phyloP scores from a whole-genome alignment of 2,329 filamentous ascomycete species.

The Metarhizium guizhouense region DNA sequence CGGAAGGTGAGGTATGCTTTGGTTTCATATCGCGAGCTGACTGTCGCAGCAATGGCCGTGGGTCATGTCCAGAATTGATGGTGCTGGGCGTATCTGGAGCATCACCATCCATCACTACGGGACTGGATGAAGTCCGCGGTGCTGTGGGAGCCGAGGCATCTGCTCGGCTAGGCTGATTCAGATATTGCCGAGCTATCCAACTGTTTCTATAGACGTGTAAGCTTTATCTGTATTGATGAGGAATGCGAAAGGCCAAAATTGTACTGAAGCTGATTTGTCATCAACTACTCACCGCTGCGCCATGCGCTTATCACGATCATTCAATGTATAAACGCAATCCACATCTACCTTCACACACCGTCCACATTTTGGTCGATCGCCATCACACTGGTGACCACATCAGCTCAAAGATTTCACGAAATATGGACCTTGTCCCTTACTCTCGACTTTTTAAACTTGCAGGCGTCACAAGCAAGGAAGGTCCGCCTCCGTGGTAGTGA shows the following conservation, averaged over 20 bases:
- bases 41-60: neutral
- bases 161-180: neutral
- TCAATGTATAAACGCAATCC: neutral
- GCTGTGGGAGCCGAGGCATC: neutral
- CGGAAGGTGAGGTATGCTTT: neutral
- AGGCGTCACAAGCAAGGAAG: neutral
- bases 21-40: neutral
- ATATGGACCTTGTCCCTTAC: neutral
- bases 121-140: neutral
- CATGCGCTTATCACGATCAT: neutral
- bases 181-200: neutral
- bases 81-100: neutral
- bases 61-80: neutral
- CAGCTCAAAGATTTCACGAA: neutral
- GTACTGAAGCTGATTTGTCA: neutral
- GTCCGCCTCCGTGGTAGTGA: neutral
- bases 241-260: neutral
- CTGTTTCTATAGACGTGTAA: neutral
- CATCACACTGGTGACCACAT: neutral
- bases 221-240: neutral
- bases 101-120: neutral
- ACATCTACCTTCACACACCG: neutral
- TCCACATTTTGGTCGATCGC: neutral
- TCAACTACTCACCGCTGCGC: neutral
- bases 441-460: neutral